Base-by-base conservation (phyloP, 2,329 filamentous ascomycete species). In the Lasiodiplodia citricola region DNA sequence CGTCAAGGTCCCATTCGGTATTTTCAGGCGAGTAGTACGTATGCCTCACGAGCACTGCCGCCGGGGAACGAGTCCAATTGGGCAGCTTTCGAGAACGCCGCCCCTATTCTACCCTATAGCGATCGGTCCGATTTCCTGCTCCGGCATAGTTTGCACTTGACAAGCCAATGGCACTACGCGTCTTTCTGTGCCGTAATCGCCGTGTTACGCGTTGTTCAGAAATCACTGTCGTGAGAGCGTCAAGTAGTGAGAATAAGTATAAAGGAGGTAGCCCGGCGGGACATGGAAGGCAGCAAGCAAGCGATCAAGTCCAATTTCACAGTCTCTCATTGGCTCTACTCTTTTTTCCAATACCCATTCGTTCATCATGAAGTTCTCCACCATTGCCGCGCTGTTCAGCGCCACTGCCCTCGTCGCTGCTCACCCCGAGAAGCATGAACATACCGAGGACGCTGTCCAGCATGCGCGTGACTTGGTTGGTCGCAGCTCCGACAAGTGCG, bases 341-440 rank as follows among this genome's bases (percentile, higher is more conserved):
- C 23, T 16, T 38, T 47, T 60, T 23, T 10, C 18, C 47, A 13
- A 51, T 16, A n/a, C 21, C 47, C 14, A 21, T 14, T 62, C 58
- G 23, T 35, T 50, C 58, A 35, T 5, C 16, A 62, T 62, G 58
- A 62, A 62, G 41, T 62, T 62, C 25, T 31, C 41, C 16, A 35
- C 25, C 41, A 31, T 62, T n/a, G 57, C 57, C 23, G 25, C 57
- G 41, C 41, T 62, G 4, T 35, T 62, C 23, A 62, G 57, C 57
- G 57, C 57, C 38, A 47, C 57, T 16, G 57, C 41, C 14, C 57
- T 62, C 25, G 57, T 62, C 31, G 37, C 57, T 28, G 60, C 47
- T 18, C 60, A 65, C 47, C 60, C 60, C 14, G 60, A 65, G 60
- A 65, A 65, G 60, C 60, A 63, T 16, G 52, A 65, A 28, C 60